A percentile compares a stretch with the other conserved stretches of the same genome.
Evolutionary conservation across 2,329 filamentous ascomycete species (phyloP).

Genomic region (Arthrinium puccinioides): DNA sequence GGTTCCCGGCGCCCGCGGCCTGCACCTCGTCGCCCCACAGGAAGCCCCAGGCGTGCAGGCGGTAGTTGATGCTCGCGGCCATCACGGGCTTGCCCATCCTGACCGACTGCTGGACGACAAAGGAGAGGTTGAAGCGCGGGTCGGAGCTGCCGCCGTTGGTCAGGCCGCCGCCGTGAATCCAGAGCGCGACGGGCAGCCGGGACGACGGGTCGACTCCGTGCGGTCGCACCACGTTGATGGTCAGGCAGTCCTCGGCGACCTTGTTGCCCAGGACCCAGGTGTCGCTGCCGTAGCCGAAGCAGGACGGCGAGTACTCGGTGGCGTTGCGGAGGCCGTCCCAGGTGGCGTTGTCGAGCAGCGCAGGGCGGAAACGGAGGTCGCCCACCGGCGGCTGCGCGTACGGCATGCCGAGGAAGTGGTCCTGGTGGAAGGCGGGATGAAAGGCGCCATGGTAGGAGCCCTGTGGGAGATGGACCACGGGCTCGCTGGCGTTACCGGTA

Average conservation of each 20-base stretch:
- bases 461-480: slow-evolving; percentile 12
- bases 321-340: slow-evolving; percentile 34
- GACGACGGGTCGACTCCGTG: slow-evolving; percentile 20
- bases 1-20: slow-evolving; percentile 46
- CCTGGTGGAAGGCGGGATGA: slow-evolving; percentile 33
- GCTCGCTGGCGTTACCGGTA: not conserved
- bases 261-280: slow-evolving; percentile 13
- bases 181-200: slow-evolving; percentile 34
- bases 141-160: slow-evolving; percentile 28
- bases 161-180: slow-evolving; percentile 38
- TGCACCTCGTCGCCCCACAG: slow-evolving; percentile 36
- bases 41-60: slow-evolving; percentile 37
- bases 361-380: slow-evolving; percentile 42
- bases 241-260: slow-evolving; percentile 43
- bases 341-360: slow-evolving; percentile 38
- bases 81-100: slow-evolving; percentile 1
- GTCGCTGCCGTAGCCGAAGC: slow-evolving; percentile 42
- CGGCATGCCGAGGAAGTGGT: slow-evolving; percentile 47
- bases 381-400: slow-evolving; percentile 47
- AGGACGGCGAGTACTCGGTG: slow-evolving; percentile 37
- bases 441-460: slow-evolving; percentile 39
- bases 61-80: slow-evolving; percentile 28
- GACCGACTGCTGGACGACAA: slow-evolving; percentile 37
- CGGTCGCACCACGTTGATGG: slow-evolving; percentile 47
- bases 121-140: slow-evolving; percentile 13